Percentiles rank a stretch among this genome's conserved stretches.
phyloP scores from a whole-genome alignment of 352 stramenopile species.

The Elongisporangium prolatum region DNA sequence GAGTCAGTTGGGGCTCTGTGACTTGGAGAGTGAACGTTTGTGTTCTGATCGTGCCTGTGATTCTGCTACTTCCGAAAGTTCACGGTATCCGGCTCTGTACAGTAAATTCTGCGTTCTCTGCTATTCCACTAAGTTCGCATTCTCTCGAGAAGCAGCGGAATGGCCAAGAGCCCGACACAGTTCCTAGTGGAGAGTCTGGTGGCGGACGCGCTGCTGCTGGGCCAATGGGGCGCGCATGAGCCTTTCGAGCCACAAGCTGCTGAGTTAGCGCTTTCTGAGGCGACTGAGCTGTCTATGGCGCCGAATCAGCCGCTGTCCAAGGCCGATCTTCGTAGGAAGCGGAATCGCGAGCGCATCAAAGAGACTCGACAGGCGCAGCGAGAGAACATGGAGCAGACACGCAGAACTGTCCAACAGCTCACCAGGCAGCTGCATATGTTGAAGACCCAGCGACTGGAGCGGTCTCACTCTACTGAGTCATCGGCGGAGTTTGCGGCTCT shows the following conservation, averaged over 20 bases:
- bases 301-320: neutral
- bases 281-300: neutral
- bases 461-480: neutral
- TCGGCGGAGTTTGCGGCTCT: conserved; percentile 40
- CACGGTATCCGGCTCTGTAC: neutral
- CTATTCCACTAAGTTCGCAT: neutral
- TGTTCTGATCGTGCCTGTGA: no score
- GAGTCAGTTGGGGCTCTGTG: no score
- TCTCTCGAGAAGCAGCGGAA: neutral
- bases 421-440: neutral
- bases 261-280: neutral
- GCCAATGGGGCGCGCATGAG: neutral
- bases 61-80: no score
- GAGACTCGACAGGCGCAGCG: neutral
- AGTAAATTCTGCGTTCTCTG: neutral
- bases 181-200: neutral
- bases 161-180: neutral
- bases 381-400: neutral
- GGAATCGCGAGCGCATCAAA: neutral
- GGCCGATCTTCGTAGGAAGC: neutral
- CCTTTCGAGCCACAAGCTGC: neutral
- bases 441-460: neutral
- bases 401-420: neutral
- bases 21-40: no score
- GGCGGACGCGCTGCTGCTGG: neutral